Conservation (phyloP, 2,329 filamentous ascomycete genomes). For the Penicillium rolfsii region DNA sequence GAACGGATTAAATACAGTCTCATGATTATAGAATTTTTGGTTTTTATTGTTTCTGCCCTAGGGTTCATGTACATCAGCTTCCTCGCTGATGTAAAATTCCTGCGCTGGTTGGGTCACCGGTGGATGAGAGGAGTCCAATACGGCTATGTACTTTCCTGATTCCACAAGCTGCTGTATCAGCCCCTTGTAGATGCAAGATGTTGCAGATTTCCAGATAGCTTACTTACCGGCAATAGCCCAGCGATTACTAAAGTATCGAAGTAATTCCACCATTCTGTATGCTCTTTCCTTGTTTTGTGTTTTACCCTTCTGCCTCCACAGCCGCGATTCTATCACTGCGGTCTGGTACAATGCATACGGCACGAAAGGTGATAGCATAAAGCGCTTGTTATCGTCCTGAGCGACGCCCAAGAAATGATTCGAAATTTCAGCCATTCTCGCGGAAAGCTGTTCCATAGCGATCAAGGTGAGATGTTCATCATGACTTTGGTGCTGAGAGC, state of each 20-base stretch:
- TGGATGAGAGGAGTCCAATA: background rate
- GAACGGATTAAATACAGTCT: too few relatives aligned
- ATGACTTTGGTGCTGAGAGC: background rate
- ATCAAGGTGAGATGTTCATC: background rate
- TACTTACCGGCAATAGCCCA: background rate
- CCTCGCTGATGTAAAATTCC: background rate
- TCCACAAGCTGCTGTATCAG: background rate
- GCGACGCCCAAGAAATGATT: background rate
- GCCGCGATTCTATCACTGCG: background rate
- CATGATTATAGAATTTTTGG: too few relatives aligned
- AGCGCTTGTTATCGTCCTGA: background rate
- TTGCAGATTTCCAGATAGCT: background rate
- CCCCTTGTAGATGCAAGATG: background rate
- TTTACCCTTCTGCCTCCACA: background rate
- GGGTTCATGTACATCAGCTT: background rate
- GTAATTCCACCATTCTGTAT: background rate
- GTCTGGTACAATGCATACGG: background rate
- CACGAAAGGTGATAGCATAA: background rate
- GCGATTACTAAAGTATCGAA: background rate
- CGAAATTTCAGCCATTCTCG: background rate
- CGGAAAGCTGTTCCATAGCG: constrained; percentile 2
- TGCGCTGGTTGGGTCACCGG: background rate
- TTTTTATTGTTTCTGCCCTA: background rate
- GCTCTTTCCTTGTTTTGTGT: background rate
- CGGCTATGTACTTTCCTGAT: background rate